These are phyloP conservation scores for Helicostylum pulchrum DNA, from an alignment of 192 early-diverging fungal genomes.

Conservation along the genomic window DNA sequence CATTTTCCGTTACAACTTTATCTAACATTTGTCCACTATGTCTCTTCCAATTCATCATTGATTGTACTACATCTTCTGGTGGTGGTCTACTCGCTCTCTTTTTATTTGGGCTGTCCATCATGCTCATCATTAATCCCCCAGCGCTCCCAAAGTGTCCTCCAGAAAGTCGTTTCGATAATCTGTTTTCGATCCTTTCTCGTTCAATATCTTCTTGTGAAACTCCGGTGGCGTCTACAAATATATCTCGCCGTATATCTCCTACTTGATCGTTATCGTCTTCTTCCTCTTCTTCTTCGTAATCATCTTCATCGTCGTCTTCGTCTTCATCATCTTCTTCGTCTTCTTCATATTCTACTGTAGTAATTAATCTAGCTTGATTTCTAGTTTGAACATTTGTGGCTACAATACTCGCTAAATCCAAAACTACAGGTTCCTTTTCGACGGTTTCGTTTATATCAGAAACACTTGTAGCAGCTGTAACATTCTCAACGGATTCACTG, in stretches of 20 bases:
- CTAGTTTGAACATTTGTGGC: not conserved
- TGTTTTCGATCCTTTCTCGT: slow-evolving; percentile 18
- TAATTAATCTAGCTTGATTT: slow-evolving; percentile 1
- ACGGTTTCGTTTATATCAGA: not conserved
- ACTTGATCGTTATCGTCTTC: slow-evolving; percentile 10
- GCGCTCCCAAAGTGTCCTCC: slow-evolving; percentile 41
- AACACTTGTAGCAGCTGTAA: not conserved
- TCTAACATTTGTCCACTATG: not conserved
- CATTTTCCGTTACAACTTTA: not conserved
- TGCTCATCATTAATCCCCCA: slow-evolving; percentile 36
- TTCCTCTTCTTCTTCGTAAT: slow-evolving; percentile 1
- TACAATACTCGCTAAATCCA: not conserved
- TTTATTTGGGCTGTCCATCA: slow-evolving; percentile 8
- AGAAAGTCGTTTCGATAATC: slow-evolving; percentile 33
- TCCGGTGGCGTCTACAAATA: slow-evolving; percentile 38
- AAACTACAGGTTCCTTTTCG: not conserved
- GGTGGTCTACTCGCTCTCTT: slow-evolving; percentile 3
- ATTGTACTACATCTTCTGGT: slow-evolving; percentile 17
- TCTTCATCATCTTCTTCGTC: slow-evolving; percentile 18
- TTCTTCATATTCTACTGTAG: slow-evolving; percentile 7
- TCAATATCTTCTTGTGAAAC: slow-evolving; percentile 32
- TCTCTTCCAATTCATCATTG: slow-evolving; percentile 23
- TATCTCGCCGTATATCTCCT: not conserved
- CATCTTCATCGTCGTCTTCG: not conserved
- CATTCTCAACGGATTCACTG: not conserved